A percentile compares a stretch with the other conserved stretches of the same genome.
Evolutionary conservation across 441 rosid genomes (phyloP).

Genomic region (Pelargonium fulgidum): DNA sequence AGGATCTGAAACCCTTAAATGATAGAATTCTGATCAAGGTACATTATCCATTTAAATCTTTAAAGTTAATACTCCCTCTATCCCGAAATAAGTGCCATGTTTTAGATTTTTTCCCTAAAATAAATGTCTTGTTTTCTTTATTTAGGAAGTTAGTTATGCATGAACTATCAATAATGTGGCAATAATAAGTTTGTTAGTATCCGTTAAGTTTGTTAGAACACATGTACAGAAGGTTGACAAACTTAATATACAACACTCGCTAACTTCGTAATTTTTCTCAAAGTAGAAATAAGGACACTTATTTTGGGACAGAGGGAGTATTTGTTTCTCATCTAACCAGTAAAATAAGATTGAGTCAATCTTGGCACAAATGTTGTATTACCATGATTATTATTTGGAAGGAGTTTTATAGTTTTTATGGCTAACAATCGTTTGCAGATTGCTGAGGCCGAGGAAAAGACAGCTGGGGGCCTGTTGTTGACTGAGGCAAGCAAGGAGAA

Average conservation of each 20-base stretch:
- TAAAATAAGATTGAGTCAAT: background rate
- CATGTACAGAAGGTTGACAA: too few relatives aligned
- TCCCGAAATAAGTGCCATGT: background rate
- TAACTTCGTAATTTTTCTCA: too few relatives aligned
- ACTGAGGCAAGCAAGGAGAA: slow-evolving; percentile 82
- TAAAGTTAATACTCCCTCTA: background rate
- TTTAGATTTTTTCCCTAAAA: too few relatives aligned
- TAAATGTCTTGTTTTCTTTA: too few relatives aligned
- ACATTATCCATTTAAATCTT: background rate
- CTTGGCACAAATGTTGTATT: background rate
- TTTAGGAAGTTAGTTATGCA: too few relatives aligned
- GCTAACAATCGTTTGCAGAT: slow-evolving; percentile 37
- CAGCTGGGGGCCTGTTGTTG: slow-evolving; percentile 83
- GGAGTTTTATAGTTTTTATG: background rate
- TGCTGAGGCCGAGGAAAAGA: slow-evolving; percentile 82
- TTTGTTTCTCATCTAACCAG: too few relatives aligned
- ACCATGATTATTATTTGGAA: background rate
- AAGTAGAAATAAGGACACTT: too few relatives aligned
- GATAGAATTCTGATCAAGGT: slow-evolving; percentile 86
- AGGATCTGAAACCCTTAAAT: slow-evolving; percentile 85
- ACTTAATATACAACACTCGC: too few relatives aligned
- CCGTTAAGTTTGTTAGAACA: too few relatives aligned
- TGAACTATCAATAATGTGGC: too few relatives aligned
- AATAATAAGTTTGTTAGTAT: too few relatives aligned
- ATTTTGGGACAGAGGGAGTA: too few relatives aligned